A percentile compares a stretch with the other conserved stretches of the same genome.
Evolutionary conservation across 345 rosid genomes (phyloP).

Genomic region (Populus nigra): DNA sequence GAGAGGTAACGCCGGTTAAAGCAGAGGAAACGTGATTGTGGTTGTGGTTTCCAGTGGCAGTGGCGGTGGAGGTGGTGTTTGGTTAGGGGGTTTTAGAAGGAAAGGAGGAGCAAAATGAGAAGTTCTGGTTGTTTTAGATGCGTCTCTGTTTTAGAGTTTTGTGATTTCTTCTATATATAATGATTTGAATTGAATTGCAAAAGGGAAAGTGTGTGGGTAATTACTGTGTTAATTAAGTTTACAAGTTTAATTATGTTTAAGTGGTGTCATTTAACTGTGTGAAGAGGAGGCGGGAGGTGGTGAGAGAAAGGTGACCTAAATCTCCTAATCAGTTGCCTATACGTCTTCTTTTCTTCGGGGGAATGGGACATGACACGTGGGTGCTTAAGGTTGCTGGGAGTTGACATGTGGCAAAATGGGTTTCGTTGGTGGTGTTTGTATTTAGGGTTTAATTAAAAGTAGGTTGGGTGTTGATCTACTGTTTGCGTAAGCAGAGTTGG

Average conservation of each 20-base stretch:
- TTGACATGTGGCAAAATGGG: constrained; percentile 35
- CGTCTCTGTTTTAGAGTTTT: not conserved
- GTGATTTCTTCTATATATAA: not conserved
- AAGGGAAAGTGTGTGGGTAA: not conserved
- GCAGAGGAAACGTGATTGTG: not conserved
- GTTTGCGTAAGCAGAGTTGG: constrained; percentile 20
- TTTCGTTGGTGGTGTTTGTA: not conserved
- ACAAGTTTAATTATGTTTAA: not conserved
- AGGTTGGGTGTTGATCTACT: constrained; percentile 61
- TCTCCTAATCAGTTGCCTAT: constrained; percentile 40
- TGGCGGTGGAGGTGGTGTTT: not conserved
- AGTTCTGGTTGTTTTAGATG: not conserved
- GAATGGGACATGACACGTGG: constrained; percentile 17
- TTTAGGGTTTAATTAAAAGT: constrained; percentile 15
- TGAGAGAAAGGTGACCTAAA: constrained; percentile 61
- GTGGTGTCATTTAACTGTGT: not conserved
- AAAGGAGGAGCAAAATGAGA: not conserved
- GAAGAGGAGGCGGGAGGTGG: constrained; percentile 12
- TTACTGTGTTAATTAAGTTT: not conserved
- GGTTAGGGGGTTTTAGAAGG: not conserved
- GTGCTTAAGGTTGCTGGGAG: not conserved
- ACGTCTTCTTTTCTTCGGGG: constrained; percentile 21
- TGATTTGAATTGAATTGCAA: not conserved
- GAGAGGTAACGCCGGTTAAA: constrained; percentile 6
- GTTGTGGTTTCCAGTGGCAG: not conserved